phyloP scores from a whole-genome alignment of 805 yeast genomes.

The Lipomyces japonicus region DNA sequence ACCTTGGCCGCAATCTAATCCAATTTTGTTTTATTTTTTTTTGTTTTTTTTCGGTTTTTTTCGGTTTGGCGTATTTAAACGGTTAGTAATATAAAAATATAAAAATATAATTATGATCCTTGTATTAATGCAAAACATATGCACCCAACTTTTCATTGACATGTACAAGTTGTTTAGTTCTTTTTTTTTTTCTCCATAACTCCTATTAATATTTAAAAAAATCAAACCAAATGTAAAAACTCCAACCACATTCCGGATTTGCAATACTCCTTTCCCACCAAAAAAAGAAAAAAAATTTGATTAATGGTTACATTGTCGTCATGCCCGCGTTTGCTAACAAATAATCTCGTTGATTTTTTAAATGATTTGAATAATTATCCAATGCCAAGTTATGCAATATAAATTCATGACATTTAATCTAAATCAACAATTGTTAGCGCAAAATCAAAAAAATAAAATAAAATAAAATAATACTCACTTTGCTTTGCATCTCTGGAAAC shows the following conservation, averaged over 20 bases:
- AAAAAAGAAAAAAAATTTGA: no score
- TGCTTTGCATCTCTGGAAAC: slow-evolving; percentile 8
- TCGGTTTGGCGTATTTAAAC: no score
- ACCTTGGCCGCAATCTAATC: no score
- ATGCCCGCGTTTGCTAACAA: slow-evolving; percentile 2
- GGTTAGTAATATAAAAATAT: not conserved
- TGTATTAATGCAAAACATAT: not conserved
- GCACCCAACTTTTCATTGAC: no score
- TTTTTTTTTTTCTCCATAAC: no score
- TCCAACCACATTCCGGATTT: no score
- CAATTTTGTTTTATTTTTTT: no score
- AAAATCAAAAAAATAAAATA: not conserved
- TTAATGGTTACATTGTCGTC: not conserved
- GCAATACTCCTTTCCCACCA: no score
- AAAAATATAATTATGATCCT: not conserved
- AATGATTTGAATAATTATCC: slow-evolving; percentile 6
- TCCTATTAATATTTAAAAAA: no score
- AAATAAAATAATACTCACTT: slow-evolving; percentile 15
- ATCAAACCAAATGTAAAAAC: no score
- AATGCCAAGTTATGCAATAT: slow-evolving; percentile 45
- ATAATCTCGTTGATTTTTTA: slow-evolving; percentile 18
- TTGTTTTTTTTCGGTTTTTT: no score
- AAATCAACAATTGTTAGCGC: slow-evolving; percentile 35
- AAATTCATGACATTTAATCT: slow-evolving; percentile 48
- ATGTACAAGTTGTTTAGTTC: no score